Conservation (phyloP, 257 asterid genomes). For the Solanum pennellii region DNA sequence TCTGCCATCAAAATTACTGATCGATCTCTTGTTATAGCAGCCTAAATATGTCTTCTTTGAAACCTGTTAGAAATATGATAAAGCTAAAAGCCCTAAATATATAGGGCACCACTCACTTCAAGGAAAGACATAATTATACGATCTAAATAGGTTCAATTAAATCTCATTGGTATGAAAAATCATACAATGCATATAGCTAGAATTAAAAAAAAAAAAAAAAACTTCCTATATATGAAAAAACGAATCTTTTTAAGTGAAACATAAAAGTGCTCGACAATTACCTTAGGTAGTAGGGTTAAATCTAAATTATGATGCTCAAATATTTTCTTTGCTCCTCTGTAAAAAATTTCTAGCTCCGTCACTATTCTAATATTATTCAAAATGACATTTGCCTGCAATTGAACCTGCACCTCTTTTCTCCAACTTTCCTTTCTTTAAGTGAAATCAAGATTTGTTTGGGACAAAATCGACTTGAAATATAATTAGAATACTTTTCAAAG, state of each 20-base stretch:
- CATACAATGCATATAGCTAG: not conserved
- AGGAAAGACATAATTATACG: not conserved
- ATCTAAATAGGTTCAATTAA: not conserved
- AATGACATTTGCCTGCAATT: slow-evolving; percentile 25
- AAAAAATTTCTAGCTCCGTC: not conserved
- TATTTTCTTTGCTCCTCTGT: not conserved
- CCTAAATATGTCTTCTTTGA: not conserved
- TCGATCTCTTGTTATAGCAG: not conserved
- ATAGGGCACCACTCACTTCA: not conserved
- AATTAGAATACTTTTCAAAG: not conserved
- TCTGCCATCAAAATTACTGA: not conserved
- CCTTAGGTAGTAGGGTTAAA: not conserved
- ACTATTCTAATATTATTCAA: not conserved
- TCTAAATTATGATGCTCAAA: not conserved
- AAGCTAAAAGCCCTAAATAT: not conserved
- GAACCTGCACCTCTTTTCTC: slow-evolving; percentile 21
- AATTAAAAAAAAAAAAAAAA: not conserved
- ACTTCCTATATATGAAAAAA: not conserved
- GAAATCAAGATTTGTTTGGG: not conserved
- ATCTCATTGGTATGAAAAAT: not conserved
- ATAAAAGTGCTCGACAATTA: not conserved
- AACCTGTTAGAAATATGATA: not conserved
- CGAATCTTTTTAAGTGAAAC: not conserved
- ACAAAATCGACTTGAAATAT: not conserved
- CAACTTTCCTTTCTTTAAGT: not conserved